A percentile compares a stretch with the other conserved stretches of the same genome.
phyloP scores from a whole-genome alignment of 2,329 filamentous ascomycete genomes.

The Phaeosphaeriaceae sp. region DNA sequence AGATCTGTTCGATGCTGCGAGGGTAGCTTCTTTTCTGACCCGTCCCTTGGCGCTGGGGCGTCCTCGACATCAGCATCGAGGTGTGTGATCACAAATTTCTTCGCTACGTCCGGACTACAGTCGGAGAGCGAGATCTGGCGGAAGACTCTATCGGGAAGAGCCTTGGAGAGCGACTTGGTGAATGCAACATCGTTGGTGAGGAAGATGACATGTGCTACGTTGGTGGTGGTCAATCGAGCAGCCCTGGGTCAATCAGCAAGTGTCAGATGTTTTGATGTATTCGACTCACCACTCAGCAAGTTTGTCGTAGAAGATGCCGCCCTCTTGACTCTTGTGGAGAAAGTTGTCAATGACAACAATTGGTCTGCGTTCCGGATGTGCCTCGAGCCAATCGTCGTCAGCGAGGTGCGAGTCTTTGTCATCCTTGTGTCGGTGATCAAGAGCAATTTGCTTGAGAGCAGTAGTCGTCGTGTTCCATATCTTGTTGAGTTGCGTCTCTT shows the following conservation, averaged over 20 bases:
- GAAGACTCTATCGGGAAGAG: conserved; percentile 90
- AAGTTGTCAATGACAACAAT: conserved; percentile 94
- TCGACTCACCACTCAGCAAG: conserved; percentile 72
- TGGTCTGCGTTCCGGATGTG: conserved; percentile 82
- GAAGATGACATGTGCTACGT: conserved; percentile 93
- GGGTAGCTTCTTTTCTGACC: conserved; percentile 52
- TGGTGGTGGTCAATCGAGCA: conserved; percentile 81
- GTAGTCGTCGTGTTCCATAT: conserved; percentile 84
- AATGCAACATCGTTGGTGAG: conserved; percentile 89
- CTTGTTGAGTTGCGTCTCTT: conserved; percentile 88
- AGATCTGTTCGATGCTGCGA: conserved; percentile 65
- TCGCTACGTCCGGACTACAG: conserved; percentile 82
- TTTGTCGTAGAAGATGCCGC: conserved; percentile 59
- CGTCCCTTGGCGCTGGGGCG: conserved; percentile 48
- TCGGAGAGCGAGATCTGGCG: conserved; percentile 86
- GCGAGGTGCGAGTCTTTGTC: conserved; percentile 76
- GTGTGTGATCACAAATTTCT: conserved; percentile 87
- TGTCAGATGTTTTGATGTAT: background rate
- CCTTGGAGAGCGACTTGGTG: conserved; percentile 84
- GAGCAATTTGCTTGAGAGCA: conserved; percentile 79
- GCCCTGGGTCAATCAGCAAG: conserved; percentile 59
- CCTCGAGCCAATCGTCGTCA: conserved; percentile 88
- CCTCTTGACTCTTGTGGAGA: conserved; percentile 72
- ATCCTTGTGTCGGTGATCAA: conserved; percentile 73
- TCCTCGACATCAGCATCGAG: conserved; percentile 64